Conservation (phyloP, 805 yeast species). For the Hanseniaspora guilliermondii region DNA sequence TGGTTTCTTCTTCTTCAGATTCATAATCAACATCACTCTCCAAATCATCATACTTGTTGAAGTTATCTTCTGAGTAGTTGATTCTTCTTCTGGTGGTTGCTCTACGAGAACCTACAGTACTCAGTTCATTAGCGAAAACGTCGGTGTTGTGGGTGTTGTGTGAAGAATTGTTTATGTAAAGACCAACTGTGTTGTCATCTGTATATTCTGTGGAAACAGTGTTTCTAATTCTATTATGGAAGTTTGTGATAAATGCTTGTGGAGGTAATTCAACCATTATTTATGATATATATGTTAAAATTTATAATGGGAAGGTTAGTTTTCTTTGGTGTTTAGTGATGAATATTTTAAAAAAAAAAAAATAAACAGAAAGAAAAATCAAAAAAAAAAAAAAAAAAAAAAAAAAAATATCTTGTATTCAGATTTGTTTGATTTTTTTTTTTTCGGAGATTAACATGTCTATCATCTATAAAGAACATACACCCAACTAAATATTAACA, state of each 20-base stretch:
- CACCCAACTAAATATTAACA: too few relatives aligned
- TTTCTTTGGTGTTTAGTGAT: neutral
- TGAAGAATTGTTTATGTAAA: slow-evolving; percentile 3
- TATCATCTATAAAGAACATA: too few relatives aligned
- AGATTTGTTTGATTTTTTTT: too few relatives aligned
- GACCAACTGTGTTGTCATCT: neutral
- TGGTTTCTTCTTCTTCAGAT: neutral
- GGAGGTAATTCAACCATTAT: slow-evolving; percentile 10
- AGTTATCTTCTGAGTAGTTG: slow-evolving; percentile 14
- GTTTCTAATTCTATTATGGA: slow-evolving; percentile 12
- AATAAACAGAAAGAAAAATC: too few relatives aligned
- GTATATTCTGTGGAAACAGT: neutral
- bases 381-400: too few relatives aligned
- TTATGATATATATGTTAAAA: neutral
- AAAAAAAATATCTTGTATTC: too few relatives aligned
- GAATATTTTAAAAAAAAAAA: neutral
- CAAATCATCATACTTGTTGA: slow-evolving; percentile 6
- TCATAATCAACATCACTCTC: neutral
- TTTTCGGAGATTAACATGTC: too few relatives aligned
- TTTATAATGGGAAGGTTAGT: too few relatives aligned
- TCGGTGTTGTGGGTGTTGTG: neutral
- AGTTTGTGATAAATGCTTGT: slow-evolving; percentile 11
- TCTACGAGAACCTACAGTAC: neutral
- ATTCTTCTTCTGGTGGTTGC: slow-evolving; percentile 10
- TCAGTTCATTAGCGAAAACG: neutral